Evolutionary conservation across 257 asterid species (phyloP).

Genomic region (Solanum peruvianum): DNA sequence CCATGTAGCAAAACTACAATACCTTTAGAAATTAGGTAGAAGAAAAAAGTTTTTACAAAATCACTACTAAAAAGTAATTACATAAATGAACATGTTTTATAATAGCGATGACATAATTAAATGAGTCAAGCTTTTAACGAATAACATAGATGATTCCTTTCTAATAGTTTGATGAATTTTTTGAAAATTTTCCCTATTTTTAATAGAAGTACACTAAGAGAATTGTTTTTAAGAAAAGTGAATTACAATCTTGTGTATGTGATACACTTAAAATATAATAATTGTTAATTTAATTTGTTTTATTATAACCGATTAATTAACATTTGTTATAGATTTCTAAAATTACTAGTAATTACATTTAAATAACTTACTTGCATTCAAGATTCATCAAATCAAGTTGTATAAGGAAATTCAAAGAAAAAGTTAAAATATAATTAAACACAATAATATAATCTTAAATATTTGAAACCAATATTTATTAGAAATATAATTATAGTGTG

Average conservation of each 20-base stretch:
- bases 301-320: no score
- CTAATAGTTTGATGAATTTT: neutral
- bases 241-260: neutral
- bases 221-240: neutral
- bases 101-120: no score
- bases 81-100: neutral
- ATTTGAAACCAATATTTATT: neutral
- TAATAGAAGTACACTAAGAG: neutral
- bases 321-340: no score
- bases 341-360: neutral
- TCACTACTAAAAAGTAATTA: no score
- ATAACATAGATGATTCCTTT: neutral
- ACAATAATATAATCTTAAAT: neutral
- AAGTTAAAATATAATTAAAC: no score
- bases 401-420: neutral
- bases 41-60: neutral
- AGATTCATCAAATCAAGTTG: neutral
- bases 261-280: neutral
- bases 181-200: neutral
- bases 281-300: no score
- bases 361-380: neutral
- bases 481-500: neutral
- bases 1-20: neutral
- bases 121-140: no score
- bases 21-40: no score